phyloP scores from a whole-genome alignment of 441 rosid species.

The Sinapis alba region DNA sequence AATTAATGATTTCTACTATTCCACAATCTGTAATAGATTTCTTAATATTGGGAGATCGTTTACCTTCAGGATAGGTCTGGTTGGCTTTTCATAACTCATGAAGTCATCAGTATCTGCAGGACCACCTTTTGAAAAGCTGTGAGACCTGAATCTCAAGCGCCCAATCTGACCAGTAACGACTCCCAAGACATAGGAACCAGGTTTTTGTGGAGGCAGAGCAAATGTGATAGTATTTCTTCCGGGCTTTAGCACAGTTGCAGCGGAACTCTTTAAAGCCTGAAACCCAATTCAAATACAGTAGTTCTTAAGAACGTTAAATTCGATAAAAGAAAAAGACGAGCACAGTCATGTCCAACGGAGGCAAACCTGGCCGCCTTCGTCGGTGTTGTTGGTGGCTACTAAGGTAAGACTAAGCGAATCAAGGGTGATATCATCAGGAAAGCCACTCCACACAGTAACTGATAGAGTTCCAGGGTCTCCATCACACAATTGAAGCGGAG shows the following conservation, averaged over 20 bases:
- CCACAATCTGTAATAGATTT: constrained; percentile 3
- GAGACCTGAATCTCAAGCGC: constrained; percentile 91
- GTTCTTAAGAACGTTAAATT: not conserved
- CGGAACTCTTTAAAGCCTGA: constrained; percentile 82
- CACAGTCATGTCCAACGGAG: constrained; percentile 22
- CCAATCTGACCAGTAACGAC: constrained; percentile 97
- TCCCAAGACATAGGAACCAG: constrained; percentile 96
- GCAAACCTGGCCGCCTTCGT: constrained; percentile 88
- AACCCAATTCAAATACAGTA: constrained; percentile 37
- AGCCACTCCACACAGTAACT: constrained; percentile 96
- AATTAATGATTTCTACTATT: not conserved
- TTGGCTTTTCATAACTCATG: constrained; percentile 97
- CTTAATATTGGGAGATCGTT: constrained; percentile 25
- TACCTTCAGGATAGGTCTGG: constrained; percentile 93
- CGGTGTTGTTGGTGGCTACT: constrained; percentile 85
- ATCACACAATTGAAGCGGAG: constrained; percentile 88
- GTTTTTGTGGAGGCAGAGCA: constrained; percentile 87
- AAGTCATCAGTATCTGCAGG: constrained; percentile 97
- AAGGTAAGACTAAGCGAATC: constrained; percentile 90
- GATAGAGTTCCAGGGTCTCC: constrained; percentile 94
- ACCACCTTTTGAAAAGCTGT: constrained; percentile 93
- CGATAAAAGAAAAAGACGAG: constrained; percentile 1
- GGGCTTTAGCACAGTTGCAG: constrained; percentile 71
- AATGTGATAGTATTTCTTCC: constrained; percentile 75
- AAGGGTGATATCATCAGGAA: constrained; percentile 95